Conservation (phyloP, 768 basidiomycete species). For the Pisolithus marmoratus region DNA sequence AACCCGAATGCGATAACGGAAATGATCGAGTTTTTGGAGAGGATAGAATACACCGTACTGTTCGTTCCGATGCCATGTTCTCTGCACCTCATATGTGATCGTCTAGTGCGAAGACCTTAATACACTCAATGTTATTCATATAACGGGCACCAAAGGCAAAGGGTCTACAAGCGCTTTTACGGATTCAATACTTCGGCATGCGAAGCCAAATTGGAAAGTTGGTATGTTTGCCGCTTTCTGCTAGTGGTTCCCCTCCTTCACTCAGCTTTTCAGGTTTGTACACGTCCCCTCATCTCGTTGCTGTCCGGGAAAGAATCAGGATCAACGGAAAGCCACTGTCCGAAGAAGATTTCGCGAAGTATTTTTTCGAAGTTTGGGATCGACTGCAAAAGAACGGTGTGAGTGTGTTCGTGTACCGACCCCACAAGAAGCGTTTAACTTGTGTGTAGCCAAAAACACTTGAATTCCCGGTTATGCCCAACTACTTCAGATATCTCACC, state of each 20-base stretch:
- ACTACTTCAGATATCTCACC: slow-evolving; percentile 92
- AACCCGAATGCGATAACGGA: slow-evolving; percentile 68
- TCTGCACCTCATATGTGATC: slow-evolving; percentile 10
- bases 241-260: neutral
- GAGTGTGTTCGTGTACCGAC: slow-evolving; percentile 8
- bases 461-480: slow-evolving; percentile 69
- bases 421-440: slow-evolving; percentile 1
- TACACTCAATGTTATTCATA: slow-evolving; percentile 85
- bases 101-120: slow-evolving; percentile 77
- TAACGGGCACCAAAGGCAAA: slow-evolving; percentile 98
- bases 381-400: slow-evolving; percentile 66
- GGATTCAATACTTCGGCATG: slow-evolving; percentile 76
- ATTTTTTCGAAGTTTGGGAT: slow-evolving; percentile 97
- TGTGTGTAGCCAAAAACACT: slow-evolving; percentile 37
- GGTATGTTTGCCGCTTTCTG: slow-evolving; percentile 42
- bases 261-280: slow-evolving; percentile 62
- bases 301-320: slow-evolving; percentile 92
- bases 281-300: slow-evolving; percentile 94
- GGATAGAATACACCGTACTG: slow-evolving; percentile 83
- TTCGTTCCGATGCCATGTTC: neutral
- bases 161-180: slow-evolving; percentile 95
- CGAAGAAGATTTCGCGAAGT: slow-evolving; percentile 82
- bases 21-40: slow-evolving; percentile 82
- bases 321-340: slow-evolving; percentile 88
- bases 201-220: slow-evolving; percentile 72